These are phyloP conservation scores for Heliamphora exappendiculata DNA, from an alignment of 148 eudicot genomes.

Conservation along the genomic window DNA sequence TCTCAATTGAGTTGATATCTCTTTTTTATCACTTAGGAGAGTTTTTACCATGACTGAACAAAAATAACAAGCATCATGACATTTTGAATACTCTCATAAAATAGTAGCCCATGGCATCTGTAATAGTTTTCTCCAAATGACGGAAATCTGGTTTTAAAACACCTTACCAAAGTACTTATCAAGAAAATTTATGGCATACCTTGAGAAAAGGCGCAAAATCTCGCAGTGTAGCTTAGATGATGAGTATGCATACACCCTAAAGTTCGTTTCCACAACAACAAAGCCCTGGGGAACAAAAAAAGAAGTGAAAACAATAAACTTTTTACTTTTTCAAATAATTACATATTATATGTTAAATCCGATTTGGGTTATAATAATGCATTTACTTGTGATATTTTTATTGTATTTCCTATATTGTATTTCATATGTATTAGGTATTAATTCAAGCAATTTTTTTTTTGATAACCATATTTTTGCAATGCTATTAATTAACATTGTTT, in stretches of 20 bases:
- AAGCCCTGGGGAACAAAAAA: constrained; percentile 55
- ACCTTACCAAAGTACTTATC: background rate
- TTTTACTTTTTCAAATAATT: no score
- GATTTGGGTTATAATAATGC: no score
- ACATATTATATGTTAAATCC: no score
- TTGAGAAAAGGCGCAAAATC: constrained; percentile 89
- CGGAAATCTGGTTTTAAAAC: background rate
- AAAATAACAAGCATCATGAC: background rate
- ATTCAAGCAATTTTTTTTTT: no score
- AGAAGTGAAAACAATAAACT: background rate
- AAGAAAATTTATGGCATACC: constrained; percentile 37
- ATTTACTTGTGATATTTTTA: no score
- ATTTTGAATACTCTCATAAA: background rate
- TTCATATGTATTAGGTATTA: no score
- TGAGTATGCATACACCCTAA: constrained; percentile 88
- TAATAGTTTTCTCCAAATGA: background rate
- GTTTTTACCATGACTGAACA: no score
- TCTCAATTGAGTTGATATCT: background rate
- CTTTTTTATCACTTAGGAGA: background rate
- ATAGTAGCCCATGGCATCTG: background rate
- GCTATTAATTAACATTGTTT: no score
- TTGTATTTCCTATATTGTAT: no score
- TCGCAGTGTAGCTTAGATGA: constrained; percentile 86
- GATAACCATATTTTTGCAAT: no score
- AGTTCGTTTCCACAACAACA: constrained; percentile 94